A percentile compares a stretch with the other conserved stretches of the same genome.
These are phyloP conservation scores for Bryopsis sp. DNA, from an alignment of 139 green algal genomes.

Conservation along the genomic window DNA sequence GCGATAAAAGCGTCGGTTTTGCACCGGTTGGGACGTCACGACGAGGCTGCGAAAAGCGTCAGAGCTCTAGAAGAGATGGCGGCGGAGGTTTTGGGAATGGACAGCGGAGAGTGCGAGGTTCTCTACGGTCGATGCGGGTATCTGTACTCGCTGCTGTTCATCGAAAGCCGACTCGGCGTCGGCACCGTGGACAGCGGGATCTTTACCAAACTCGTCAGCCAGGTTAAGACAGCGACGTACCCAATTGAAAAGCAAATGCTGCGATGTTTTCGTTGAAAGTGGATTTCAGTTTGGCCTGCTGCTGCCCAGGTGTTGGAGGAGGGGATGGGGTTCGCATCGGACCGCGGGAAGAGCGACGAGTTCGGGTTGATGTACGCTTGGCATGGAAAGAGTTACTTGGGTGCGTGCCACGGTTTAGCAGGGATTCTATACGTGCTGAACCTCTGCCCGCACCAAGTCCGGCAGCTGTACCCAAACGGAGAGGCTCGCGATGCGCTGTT, in stretches of 20 bases:
- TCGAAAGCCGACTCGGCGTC: conserved; percentile 22
- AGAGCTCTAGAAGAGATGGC: conserved; percentile 6
- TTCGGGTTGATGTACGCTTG: conserved; percentile 44
- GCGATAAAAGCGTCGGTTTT: conserved; percentile 11
- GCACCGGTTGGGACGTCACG: neutral
- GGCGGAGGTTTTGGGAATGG: neutral
- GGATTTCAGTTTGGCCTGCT: neutral
- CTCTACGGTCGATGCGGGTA: conserved; percentile 47
- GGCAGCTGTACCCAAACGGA: neutral
- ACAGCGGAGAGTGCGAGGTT: conserved; percentile 35
- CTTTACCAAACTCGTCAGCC: neutral
- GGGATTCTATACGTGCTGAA: conserved; percentile 51
- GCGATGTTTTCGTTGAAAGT: neutral
- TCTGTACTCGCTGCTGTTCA: conserved; percentile 34
- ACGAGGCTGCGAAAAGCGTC: conserved; percentile 13
- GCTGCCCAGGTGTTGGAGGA: neutral
- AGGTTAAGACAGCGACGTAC: neutral
- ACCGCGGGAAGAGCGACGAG: too few species aligned
- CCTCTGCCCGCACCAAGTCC: conserved; percentile 10
- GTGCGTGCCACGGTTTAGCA: conserved; percentile 43
- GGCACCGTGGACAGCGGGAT: neutral
- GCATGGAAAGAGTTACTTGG: conserved; percentile 49
- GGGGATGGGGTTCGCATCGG: neutral
- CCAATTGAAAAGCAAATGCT: neutral
- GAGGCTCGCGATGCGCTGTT: neutral